A percentile compares a stretch with the other conserved stretches of the same genome.
phyloP scores from a whole-genome alignment of 345 rosid genomes.

The Eucalyptus lansdowneana region DNA sequence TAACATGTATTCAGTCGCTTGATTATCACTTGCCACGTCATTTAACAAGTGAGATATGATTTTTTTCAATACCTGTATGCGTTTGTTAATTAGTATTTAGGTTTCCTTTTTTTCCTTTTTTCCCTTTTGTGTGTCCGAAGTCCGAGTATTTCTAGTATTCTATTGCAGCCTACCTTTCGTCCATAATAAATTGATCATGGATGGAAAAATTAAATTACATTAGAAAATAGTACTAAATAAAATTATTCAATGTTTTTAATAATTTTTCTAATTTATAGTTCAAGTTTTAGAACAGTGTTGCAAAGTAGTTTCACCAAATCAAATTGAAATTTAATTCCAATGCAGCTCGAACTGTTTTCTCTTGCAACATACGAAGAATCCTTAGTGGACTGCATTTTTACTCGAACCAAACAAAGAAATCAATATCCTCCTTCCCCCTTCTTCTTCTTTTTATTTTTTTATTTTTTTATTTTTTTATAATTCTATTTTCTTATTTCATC shows the following conservation, averaged over 20 bases:
- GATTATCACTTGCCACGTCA: neutral
- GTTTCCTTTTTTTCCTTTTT: neutral
- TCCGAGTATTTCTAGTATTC: neutral
- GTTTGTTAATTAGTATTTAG: neutral
- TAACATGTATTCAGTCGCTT: neutral
- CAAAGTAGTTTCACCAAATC: neutral
- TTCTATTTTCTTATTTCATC: neutral
- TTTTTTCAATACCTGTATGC: neutral
- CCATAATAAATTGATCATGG: neutral
- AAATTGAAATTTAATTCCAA: neutral
- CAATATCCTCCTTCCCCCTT: neutral
- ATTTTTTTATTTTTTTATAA: neutral
- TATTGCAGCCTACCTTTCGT: neutral
- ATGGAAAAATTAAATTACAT: neutral
- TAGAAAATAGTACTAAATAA: neutral
- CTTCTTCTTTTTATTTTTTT: rapidly evolving
- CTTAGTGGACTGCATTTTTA: neutral
- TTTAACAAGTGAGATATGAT: neutral
- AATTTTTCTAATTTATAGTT: neutral
- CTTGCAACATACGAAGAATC: neutral
- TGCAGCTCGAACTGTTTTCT: neutral
- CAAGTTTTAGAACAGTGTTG: neutral
- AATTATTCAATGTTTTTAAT: neutral
- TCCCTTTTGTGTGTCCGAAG: neutral
- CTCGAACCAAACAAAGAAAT: neutral